Base-by-base conservation (phyloP, 108 stramenopile species). In the Cyclotella atomus region DNA sequence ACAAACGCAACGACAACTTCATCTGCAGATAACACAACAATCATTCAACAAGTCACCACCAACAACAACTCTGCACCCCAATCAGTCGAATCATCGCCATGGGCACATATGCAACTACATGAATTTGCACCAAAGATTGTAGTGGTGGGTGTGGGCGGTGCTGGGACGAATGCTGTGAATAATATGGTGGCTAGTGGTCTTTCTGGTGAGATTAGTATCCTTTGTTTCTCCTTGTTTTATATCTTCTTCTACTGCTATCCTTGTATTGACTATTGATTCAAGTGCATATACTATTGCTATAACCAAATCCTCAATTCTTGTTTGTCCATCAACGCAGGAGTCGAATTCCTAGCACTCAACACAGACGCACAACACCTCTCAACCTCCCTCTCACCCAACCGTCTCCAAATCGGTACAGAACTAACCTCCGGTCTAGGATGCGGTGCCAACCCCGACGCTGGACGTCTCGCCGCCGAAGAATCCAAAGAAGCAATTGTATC, bases 291-390 rank as follows among this genome's bases (percentile, higher is more conserved):
- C n/a, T n/a, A n/a, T n/a, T n/a, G n/a, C n/a, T n/a, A n/a, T n/a
- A n/a, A n/a, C n/a, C n/a, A n/a, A n/a, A n/a, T n/a, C n/a, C n/a
- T n/a, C n/a, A n/a, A n/a, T n/a, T n/a, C n/a, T n/a, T n/a, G n/a
- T n/a, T n/a, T n/a, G n/a, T n/a, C n/a, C n/a, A n/a, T n/a, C n/a
- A n/a, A 17, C 21, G 20, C 17, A 81, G 82, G 82, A 62, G 92
- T 92, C 12, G 91, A 94, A 50, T 94, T 94, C 68, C 82, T 87
- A 72, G 85, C 88, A 36, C 61, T 94, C 33, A 94, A 94, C 80
- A 94, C 93, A 25, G 93, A 94, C 65, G 87, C 88, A 6, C 92
- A 94, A 77, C 90, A 89, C 61, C 71, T 91, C 10, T 71, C 75
- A 20, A 67, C 78, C 30, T 73, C 68, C 0, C 47, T 73, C 56